These are phyloP conservation scores for Pyrus bretschneideri DNA, from an alignment of 306 rosid species.

Conservation along the genomic window DNA sequence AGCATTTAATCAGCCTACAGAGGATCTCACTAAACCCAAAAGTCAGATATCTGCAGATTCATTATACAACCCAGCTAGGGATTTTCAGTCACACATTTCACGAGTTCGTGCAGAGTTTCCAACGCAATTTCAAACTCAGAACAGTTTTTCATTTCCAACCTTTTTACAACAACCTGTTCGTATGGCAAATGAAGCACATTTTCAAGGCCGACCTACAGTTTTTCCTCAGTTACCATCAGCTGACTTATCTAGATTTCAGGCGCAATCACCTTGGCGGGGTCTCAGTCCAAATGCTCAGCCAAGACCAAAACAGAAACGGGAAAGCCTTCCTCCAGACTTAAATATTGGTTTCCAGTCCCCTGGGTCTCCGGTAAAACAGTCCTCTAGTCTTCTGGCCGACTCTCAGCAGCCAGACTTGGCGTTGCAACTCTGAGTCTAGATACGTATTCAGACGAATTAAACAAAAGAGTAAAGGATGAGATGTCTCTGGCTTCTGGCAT, in stretches of 20 bases:
- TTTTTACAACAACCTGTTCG: constrained; percentile 50
- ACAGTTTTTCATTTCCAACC: constrained; percentile 55
- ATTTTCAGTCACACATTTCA: constrained; percentile 52
- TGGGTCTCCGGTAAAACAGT: constrained; percentile 83
- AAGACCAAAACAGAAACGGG: constrained; percentile 74
- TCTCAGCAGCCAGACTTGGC: constrained; percentile 99
- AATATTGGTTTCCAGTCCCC: constrained; percentile 92
- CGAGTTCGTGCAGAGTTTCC: constrained; percentile 55
- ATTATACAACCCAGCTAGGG: constrained; percentile 60
- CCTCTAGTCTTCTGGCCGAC: constrained; percentile 74
- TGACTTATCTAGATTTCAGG: constrained; percentile 75
- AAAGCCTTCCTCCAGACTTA: constrained; percentile 93
- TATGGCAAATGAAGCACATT: constrained; percentile 46
- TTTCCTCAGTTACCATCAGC: constrained; percentile 68
- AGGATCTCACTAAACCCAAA: constrained; percentile 50
- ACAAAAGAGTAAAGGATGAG: constrained; percentile 4
- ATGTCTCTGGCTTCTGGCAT: constrained; percentile 19
- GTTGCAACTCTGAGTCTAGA: constrained; percentile 63
- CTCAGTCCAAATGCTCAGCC: constrained; percentile 54
- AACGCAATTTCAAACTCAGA: constrained; percentile 55
- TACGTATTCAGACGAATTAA: constrained; percentile 11
- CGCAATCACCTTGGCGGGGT: constrained; percentile 69
- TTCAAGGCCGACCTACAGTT: constrained; percentile 53
- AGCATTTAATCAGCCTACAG: constrained; percentile 69
- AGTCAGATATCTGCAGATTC: constrained; percentile 73